Evolutionary conservation across 495 filamentous ascomycete species (phyloP).

Genomic region (Ascobolus immersus): DNA sequence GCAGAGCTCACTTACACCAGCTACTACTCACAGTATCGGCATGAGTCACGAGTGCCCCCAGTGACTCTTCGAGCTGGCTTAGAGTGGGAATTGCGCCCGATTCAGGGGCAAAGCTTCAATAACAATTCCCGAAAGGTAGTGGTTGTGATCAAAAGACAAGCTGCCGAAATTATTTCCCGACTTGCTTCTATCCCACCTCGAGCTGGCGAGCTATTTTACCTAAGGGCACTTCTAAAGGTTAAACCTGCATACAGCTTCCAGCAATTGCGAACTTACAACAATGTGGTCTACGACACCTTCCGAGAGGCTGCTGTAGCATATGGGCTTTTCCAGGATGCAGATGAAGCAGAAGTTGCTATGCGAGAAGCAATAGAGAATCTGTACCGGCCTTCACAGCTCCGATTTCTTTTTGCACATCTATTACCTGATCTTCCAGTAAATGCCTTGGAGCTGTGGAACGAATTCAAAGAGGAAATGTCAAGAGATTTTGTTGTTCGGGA

Average conservation of each 20-base stretch:
- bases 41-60: not conserved
- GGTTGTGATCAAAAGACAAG: too few species aligned
- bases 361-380: slow-evolving; percentile 3
- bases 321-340: slow-evolving; percentile 5
- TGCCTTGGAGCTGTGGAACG: slow-evolving; percentile 3
- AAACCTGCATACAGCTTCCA: not conserved
- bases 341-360: not conserved
- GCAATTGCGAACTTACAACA: slow-evolving; percentile 1
- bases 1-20: not conserved
- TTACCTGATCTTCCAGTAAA: not conserved
- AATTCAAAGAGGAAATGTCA: slow-evolving; percentile 1
- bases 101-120: not conserved
- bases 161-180: not conserved
- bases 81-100: not conserved
- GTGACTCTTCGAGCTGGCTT: not conserved
- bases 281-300: slow-evolving; percentile 1
- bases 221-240: slow-evolving; percentile 2
- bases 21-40: not conserved
- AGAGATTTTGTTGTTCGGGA: slow-evolving; percentile 3
- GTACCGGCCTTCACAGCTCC: slow-evolving; percentile 1
- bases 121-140: not conserved
- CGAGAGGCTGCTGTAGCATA: slow-evolving; percentile 4
- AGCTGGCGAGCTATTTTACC: slow-evolving; percentile 7
- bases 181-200: slow-evolving; percentile 1
- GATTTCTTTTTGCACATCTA: slow-evolving; percentile 6